Conservation (phyloP, 2,329 filamentous ascomycete genomes). For the Diplodia corticola region DNA sequence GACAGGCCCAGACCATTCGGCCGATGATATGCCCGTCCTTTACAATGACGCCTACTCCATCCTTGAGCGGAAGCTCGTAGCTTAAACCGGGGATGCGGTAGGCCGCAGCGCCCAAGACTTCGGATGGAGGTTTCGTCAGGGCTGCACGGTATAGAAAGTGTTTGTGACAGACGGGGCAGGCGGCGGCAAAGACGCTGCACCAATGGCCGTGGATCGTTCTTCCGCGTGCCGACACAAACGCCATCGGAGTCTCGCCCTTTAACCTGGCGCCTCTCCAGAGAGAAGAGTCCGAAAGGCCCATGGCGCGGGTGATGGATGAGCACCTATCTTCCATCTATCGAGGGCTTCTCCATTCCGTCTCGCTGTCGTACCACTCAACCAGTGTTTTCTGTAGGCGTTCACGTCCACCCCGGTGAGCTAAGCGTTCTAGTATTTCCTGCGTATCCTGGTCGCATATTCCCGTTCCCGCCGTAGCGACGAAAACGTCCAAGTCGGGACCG, state of each 20-base stretch:
- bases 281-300: background rate
- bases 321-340: too few species aligned
- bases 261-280: background rate
- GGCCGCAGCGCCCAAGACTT: too few species aligned
- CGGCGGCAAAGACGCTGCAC: background rate
- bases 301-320: background rate
- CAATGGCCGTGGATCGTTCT: background rate
- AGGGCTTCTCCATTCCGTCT: background rate
- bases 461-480: background rate
- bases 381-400: background rate
- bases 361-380: conserved; percentile 27
- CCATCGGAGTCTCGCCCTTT: too few species aligned
- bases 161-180: background rate
- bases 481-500: background rate
- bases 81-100: background rate
- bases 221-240: background rate
- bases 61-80: background rate
- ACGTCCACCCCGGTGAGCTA: background rate
- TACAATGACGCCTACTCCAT: background rate
- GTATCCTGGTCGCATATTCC: background rate
- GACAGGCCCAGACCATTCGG: background rate
- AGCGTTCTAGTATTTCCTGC: background rate
- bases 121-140: background rate
- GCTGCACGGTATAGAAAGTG: background rate
- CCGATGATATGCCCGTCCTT: background rate